These are phyloP conservation scores for Papiliotrema fonsecae DNA, from an alignment of 1,284 basidiomycete species.

Conservation along the genomic window DNA sequence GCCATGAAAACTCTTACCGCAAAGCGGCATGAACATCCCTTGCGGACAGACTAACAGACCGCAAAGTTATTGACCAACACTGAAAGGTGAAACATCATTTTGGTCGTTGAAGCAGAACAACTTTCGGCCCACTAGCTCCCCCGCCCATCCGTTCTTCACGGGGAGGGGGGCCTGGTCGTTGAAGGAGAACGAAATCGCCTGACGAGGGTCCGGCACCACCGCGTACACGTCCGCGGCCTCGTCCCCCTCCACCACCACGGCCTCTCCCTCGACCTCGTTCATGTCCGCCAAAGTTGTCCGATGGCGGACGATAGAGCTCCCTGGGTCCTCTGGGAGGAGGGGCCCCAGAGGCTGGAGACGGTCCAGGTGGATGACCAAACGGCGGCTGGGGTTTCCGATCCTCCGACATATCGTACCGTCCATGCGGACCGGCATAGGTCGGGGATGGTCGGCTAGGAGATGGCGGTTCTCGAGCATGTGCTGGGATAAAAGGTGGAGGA, in stretches of 20 bases:
- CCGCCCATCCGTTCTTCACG: constrained; percentile 1
- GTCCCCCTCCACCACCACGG: constrained; percentile 9
- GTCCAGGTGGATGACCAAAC: too few species aligned
- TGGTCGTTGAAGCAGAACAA: constrained; percentile 22
- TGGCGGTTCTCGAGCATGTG: not conserved
- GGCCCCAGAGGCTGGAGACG: too few species aligned
- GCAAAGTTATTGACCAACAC: too few species aligned
- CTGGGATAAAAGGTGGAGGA: not conserved
- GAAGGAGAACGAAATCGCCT: constrained; percentile 37
- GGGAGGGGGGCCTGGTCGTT: constrained; percentile 34
- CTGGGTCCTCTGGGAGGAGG: too few species aligned
- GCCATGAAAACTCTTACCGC: too few species aligned
- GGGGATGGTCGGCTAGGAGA: not conserved
- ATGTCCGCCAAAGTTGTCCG: not conserved
- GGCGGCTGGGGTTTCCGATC: too few species aligned
- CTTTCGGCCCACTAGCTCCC: constrained; percentile 8
- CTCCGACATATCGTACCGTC: too few species aligned
- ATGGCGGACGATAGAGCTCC: too few species aligned
- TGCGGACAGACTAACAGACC: too few species aligned
- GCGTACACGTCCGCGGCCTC: constrained; percentile 16
- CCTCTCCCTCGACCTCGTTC: constrained; percentile 2
- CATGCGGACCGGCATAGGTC: too few species aligned
- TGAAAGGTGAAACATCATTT: too few species aligned
- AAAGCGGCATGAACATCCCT: too few species aligned
- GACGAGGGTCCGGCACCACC: constrained; percentile 10